Base-by-base conservation (phyloP, 805 yeast genomes). In the Candida taoyuanica region DNA sequence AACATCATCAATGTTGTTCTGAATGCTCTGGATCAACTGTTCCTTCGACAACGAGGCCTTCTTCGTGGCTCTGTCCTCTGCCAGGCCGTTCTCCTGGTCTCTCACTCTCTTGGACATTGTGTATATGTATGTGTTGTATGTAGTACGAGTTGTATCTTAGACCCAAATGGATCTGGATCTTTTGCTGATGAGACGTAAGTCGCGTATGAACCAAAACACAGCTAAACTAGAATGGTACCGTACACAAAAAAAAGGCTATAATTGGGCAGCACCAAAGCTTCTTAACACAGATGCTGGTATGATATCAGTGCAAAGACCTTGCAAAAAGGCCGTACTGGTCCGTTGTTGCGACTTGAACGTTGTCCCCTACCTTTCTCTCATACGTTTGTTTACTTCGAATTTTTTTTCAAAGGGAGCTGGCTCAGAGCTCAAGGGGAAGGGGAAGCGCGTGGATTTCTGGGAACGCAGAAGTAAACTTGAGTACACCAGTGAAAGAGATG, bases 1-100 rank as follows among this genome's bases (percentile, higher is more conserved):
- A 7, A 27, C 48, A 4, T 45, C 38, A 16, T 34, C 44, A 13
- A 39, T 30, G 29, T 42, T 34, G 19, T 39, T 18, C 4, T 46
- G 33, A 19, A 48, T 42, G 11, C 39, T 33, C 3, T 48, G 44
- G n/a, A 51, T 46, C 17, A 53, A 34, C 18, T 52, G 49, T 1
- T 49, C 17, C 30, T 50, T 55, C 9, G 55, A 40, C 19, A 50
- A 12, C 0, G 44, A 34, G 2, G 52, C 42, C 34, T 50, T 53
- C 47, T 55, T 55, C 5, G 34, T 5, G 8, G 46, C 25, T 17
- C 47, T 37, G 18, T 32, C 27, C 15, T 43, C 54, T 12, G 36
- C 45, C 13, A n/a, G 29, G 8, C 35, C 31, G 1, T 33, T 20
- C 9, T 49, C 56, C 17, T 44, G 44, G 19, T 43, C 49, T 42